Evolutionary conservation across 2,329 filamentous ascomycete species (phyloP).

Genomic region (Camillea tinctor): DNA sequence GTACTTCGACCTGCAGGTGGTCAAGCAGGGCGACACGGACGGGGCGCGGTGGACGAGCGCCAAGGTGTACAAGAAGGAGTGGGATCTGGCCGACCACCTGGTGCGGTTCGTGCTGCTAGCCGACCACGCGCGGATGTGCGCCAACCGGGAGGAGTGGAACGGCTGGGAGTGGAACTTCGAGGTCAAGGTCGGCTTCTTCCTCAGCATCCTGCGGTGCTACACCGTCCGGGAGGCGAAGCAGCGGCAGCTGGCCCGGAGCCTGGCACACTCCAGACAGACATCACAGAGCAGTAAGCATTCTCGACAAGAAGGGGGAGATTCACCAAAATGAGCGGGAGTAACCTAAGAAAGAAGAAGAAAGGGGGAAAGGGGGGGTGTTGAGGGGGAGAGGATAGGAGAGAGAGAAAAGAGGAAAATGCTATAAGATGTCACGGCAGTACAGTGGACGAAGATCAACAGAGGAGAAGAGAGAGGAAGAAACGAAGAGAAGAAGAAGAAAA

Average conservation of each 20-base stretch:
- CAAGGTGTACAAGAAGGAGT: slow-evolving; percentile 18
- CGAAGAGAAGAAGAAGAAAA: background rate
- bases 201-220: slow-evolving; percentile 27
- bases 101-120: slow-evolving; percentile 28
- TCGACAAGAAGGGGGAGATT: slow-evolving; percentile 5
- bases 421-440: too few relatives aligned
- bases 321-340: background rate
- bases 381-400: too few relatives aligned
- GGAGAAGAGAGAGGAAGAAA: background rate
- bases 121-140: slow-evolving; percentile 20
- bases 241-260: slow-evolving; percentile 12
- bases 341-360: background rate
- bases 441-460: background rate
- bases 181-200: slow-evolving; percentile 22
- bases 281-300: slow-evolving; percentile 10
- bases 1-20: slow-evolving; percentile 28
- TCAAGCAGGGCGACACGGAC: slow-evolving; percentile 26
- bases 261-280: background rate
- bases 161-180: slow-evolving; percentile 19
- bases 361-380: too few relatives aligned
- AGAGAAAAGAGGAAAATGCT: too few relatives aligned
- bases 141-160: slow-evolving; percentile 22
- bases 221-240: slow-evolving; percentile 23
- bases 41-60: slow-evolving; percentile 17
- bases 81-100: slow-evolving; percentile 28